These are phyloP conservation scores for Alnus rubra DNA, from an alignment of 306 rosid species.

Conservation along the genomic window DNA sequence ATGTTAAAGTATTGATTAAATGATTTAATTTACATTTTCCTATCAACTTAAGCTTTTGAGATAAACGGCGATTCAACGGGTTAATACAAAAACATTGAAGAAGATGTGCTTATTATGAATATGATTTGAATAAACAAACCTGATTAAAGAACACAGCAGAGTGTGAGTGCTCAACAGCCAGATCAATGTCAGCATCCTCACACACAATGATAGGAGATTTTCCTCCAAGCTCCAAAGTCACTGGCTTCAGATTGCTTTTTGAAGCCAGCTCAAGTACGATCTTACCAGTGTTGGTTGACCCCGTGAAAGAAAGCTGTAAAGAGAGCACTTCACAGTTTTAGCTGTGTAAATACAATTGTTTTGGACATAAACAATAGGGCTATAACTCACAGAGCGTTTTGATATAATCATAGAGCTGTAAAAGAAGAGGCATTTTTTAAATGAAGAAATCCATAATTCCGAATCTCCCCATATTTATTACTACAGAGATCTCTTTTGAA, in stretches of 20 bases:
- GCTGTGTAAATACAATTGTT: slow-evolving; percentile 9
- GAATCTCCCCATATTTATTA: neutral
- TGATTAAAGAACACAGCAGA: slow-evolving; percentile 72
- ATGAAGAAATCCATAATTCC: neutral
- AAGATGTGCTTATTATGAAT: neutral
- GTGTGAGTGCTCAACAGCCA: slow-evolving; percentile 75
- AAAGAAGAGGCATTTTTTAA: no score
- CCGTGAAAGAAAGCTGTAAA: slow-evolving; percentile 77
- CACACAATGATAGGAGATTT: slow-evolving; percentile 79
- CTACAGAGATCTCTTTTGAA: neutral
- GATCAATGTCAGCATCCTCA: slow-evolving; percentile 75
- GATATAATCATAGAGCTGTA: neutral
- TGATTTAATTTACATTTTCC: no score
- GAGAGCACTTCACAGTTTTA: slow-evolving; percentile 3
- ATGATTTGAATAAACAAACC: slow-evolving; percentile 38
- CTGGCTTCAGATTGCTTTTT: slow-evolving; percentile 69
- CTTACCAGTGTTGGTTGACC: slow-evolving; percentile 70
- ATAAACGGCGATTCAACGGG: neutral
- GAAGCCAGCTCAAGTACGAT: slow-evolving; percentile 51
- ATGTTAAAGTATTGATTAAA: no score
- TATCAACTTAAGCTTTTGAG: no score
- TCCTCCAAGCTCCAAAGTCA: slow-evolving; percentile 80
- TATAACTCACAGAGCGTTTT: neutral
- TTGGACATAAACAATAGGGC: neutral
- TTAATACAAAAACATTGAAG: slow-evolving; percentile 2